Conservation (phyloP, 179 eudicot genomes). For the Drosera spatulata region DNA sequence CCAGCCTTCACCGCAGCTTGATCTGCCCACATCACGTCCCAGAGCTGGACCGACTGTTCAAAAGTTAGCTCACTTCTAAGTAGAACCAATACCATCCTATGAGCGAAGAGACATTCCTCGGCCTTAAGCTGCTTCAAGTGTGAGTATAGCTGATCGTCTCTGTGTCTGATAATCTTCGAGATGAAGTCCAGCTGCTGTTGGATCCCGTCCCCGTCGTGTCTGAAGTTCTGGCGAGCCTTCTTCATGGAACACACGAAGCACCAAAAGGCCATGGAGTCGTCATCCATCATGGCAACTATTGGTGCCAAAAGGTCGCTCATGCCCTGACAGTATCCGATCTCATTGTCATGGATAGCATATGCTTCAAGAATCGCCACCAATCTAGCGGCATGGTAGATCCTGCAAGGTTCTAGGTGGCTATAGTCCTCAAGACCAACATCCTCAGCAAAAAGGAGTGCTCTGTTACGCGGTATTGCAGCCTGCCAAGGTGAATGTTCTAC, state of each 20-base stretch:
- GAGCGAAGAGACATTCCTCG: slow-evolving; percentile 87
- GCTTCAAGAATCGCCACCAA: slow-evolving; percentile 91
- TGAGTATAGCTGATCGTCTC: slow-evolving; percentile 76
- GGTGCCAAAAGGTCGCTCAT: slow-evolving; percentile 98
- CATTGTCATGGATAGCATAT: slow-evolving; percentile 73
- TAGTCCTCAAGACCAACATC: slow-evolving; percentile 72
- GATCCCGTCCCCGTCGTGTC: slow-evolving; percentile 85
- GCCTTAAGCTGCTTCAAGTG: slow-evolving; percentile 84
- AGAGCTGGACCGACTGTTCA: slow-evolving; percentile 41
- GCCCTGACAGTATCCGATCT: slow-evolving; percentile 92
- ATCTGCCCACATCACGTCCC: slow-evolving; percentile 99
- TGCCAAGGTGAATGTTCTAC: slow-evolving; percentile 40
- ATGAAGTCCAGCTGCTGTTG: slow-evolving; percentile 63
- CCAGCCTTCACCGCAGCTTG: slow-evolving; percentile 85
- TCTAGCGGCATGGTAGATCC: slow-evolving; percentile 80
- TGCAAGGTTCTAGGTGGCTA: slow-evolving; percentile 57
- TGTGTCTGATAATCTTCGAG: slow-evolving; percentile 67
- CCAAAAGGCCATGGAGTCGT: slow-evolving; percentile 90
- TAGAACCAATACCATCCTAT: slow-evolving; percentile 82
- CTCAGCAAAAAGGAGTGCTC: slow-evolving; percentile 57
- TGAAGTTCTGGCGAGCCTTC: slow-evolving; percentile 86
- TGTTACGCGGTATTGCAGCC: slow-evolving; percentile 51
- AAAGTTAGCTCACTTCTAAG: too few species aligned
- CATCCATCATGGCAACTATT: slow-evolving; percentile 62
- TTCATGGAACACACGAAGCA: slow-evolving; percentile 94